Conservation (phyloP, 2,329 filamentous ascomycete genomes). For the Corinectria fuckeliana region DNA sequence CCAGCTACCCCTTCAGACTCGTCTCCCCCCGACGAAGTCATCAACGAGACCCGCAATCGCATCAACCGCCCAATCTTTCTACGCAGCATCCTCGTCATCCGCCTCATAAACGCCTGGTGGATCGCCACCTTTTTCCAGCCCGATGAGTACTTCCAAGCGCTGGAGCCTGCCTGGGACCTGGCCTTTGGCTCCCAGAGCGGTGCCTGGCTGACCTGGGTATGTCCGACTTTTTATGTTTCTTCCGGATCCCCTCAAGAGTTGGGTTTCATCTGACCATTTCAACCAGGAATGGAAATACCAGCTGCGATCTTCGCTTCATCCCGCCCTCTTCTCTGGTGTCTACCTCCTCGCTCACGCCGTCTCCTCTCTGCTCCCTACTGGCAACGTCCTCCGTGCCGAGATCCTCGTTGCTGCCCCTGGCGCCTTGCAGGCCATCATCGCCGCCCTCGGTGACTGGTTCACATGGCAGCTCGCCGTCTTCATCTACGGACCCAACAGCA, state of each 20-base stretch:
- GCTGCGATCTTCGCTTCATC: slow-evolving; percentile 89
- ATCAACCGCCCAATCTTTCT: slow-evolving; percentile 40
- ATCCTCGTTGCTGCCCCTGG: slow-evolving; percentile 77
- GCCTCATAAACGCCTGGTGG: slow-evolving; percentile 79
- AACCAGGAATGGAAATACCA: slow-evolving; percentile 90
- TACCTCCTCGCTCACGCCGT: slow-evolving; percentile 70
- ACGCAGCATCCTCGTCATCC: slow-evolving; percentile 65
- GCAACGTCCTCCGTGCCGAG: slow-evolving; percentile 64
- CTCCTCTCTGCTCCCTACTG: slow-evolving; percentile 60
- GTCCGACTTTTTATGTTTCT: slow-evolving; percentile 37
- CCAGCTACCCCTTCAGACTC: background rate
- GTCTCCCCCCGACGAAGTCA: slow-evolving; percentile 1
- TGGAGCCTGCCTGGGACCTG: slow-evolving; percentile 92
- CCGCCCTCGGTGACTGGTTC: slow-evolving; percentile 82
- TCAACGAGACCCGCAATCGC: slow-evolving; percentile 30
- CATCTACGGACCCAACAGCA: slow-evolving; percentile 71
- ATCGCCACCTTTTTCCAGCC: slow-evolving; percentile 95
- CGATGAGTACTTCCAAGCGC: slow-evolving; percentile 94
- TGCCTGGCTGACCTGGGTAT: slow-evolving; percentile 96
- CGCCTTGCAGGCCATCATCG: slow-evolving; percentile 76
- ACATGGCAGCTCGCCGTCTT: slow-evolving; percentile 82
- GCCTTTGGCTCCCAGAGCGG: slow-evolving; percentile 79
- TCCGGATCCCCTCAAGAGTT: background rate
- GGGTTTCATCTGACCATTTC: slow-evolving; percentile 13
- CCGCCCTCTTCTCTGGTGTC: slow-evolving; percentile 79